Evolutionary conservation across 2,329 filamentous ascomycete species (phyloP), one percentile per base, ranked within the genome.

Genomic region (Penicillium italicum): DNA sequence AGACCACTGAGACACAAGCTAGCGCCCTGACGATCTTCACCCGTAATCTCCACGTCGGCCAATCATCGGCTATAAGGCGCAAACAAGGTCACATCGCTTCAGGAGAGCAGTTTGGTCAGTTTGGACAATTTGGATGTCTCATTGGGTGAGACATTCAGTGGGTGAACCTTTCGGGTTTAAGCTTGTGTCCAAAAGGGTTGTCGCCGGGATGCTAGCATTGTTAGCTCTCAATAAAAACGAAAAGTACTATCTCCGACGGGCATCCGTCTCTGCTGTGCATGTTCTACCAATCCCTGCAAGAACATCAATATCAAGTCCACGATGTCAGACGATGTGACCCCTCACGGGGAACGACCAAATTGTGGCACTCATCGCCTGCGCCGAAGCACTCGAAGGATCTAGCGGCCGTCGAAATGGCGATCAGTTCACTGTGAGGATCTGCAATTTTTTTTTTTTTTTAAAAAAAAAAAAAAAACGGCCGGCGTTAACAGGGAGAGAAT

Each of bases 21-120:
- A 56, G 41, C 22, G 51, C 62, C 59, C 57, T 65, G 63, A 47
- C 51, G 62, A 65, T 65, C 63, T 53, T 57, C 33, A n/a, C 44
- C 58, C 48, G 55, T 63, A 59, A 63, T 64, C 54, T 59, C 45
- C 46, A 43, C 24, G 28, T 14, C 22, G 12, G 52, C 63, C 63
- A 65, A 65, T 65, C 55, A 59, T 5, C 41, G n/a, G 6, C 28
- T 30, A 9, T 1, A 53, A 44, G 9, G 16, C 24, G 38, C 34
- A 51, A 48, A 51, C 51, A 52, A 46, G 49, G 62, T 65, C 56
- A 61, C 60, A 65, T 65, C 58, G 62, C 48, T 56, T 28, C 40
- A 43, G n/a, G n/a, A n/a, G n/a, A n/a, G n/a, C n/a, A n/a, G n/a
- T n/a, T n/a, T n/a, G n/a, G n/a, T n/a, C n/a, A n/a, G n/a, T n/a